Conservation (phyloP, 2,329 filamentous ascomycete species). For the Calycina marina region DNA sequence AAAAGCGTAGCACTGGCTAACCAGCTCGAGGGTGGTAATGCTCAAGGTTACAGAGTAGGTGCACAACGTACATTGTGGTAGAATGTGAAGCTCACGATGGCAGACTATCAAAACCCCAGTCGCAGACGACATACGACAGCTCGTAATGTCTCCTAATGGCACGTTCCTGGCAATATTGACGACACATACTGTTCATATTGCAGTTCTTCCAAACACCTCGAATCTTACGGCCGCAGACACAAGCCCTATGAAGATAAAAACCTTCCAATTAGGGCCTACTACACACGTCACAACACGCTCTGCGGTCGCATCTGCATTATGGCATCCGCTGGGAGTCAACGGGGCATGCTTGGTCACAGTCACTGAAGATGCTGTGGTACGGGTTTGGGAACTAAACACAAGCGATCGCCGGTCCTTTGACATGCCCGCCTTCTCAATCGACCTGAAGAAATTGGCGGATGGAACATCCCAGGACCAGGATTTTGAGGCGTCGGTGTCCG, state of each 20-base stretch:
- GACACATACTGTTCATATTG: slow-evolving; percentile 75
- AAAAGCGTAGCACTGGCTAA: slow-evolving; percentile 8
- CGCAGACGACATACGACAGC: slow-evolving; percentile 69
- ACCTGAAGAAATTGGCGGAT: slow-evolving; percentile 78
- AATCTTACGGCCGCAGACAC: slow-evolving; percentile 57
- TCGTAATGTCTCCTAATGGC: slow-evolving; percentile 68
- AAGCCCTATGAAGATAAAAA: slow-evolving; percentile 62
- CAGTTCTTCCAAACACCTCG: slow-evolving; percentile 66
- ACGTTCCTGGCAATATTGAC: slow-evolving; percentile 78
- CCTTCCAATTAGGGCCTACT: slow-evolving; percentile 82
- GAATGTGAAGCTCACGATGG: no score
- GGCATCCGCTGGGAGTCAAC: slow-evolving; percentile 82
- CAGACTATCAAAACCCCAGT: slow-evolving; percentile 66
- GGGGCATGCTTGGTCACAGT: slow-evolving; percentile 76
- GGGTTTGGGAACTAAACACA: slow-evolving; percentile 81
- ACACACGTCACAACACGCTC: slow-evolving; percentile 80
- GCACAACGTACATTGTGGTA: no score
- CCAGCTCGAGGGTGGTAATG: slow-evolving; percentile 20
- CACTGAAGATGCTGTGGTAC: slow-evolving; percentile 74
- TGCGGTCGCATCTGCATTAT: slow-evolving; percentile 66
- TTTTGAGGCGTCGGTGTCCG: slow-evolving; percentile 60
- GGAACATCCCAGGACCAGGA: slow-evolving; percentile 72
- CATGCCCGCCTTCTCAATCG: slow-evolving; percentile 66
- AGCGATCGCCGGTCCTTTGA: slow-evolving; percentile 80
- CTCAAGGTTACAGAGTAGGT: slow-evolving; percentile 34